Conservation (phyloP, 2,329 filamentous ascomycete genomes). For the Colletotrichum sp. region DNA sequence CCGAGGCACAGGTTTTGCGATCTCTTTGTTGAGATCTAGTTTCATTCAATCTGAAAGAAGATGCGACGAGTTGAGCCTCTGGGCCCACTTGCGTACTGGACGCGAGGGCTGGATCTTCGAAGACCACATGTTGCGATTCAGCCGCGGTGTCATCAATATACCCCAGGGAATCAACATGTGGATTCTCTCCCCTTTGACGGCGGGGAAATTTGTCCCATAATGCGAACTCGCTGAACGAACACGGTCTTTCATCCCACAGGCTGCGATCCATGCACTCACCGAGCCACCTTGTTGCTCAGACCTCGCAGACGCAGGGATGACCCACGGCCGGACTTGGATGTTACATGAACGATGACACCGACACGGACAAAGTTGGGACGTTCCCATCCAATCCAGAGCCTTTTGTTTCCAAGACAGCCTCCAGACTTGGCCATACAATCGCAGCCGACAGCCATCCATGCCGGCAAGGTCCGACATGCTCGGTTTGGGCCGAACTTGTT, state of each 20-base stretch:
- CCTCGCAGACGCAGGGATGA: not conserved
- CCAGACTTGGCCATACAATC: not conserved
- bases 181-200: not conserved
- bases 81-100: not conserved
- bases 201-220: not conserved
- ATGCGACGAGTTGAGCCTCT: not conserved
- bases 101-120: not conserved
- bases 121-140: not conserved
- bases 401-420: not conserved
- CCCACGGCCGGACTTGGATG: not conserved
- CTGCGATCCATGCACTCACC: not conserved
- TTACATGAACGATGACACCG: not conserved
- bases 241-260: not conserved
- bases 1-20: not conserved
- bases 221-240: not conserved
- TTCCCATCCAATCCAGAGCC: not conserved
- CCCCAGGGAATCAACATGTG: not conserved
- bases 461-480: not conserved
- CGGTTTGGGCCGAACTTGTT: constrained; percentile 2
- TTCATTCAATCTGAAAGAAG: not conserved
- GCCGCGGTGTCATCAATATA: not conserved
- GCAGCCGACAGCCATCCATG: not conserved
- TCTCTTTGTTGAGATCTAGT: not conserved
- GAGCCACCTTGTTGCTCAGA: not conserved
- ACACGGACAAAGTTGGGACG: not conserved